Percentiles rank a stretch among this genome's conserved stretches.
phyloP scores from a whole-genome alignment of 176 grass and related monocot species.

The Juncus inflexus region DNA sequence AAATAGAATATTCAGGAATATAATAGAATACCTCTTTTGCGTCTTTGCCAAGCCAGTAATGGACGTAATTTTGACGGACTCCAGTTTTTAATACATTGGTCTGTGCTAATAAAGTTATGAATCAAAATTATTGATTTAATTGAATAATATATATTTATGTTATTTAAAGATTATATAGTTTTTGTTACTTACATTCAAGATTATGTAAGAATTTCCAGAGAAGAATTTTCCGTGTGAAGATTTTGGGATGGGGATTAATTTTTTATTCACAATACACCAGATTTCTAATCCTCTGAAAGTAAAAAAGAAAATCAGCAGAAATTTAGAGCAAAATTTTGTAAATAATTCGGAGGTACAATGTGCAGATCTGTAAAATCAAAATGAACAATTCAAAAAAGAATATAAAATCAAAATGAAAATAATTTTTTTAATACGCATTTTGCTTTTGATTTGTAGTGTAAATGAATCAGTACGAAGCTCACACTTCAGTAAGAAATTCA shows the following conservation, averaged over 20 bases:
- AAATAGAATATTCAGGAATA: too few relatives aligned
- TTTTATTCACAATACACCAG: constrained; percentile 64
- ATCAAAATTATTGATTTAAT: constrained; percentile 14
- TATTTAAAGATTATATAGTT: not conserved
- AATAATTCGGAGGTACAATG: not conserved
- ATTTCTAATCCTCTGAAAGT: constrained; percentile 55
- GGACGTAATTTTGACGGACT: constrained; percentile 48
- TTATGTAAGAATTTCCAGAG: constrained; percentile 52
- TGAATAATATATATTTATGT: not conserved
- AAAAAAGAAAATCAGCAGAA: constrained; percentile 9
- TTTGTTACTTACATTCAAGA: constrained; percentile 48
- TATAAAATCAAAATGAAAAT: not conserved
- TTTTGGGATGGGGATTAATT: constrained; percentile 45
- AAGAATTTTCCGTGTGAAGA: constrained; percentile 71
- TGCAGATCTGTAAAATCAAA: not conserved
- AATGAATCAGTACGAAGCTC: too few relatives aligned
- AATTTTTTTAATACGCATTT: not conserved
- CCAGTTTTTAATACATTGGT: constrained; percentile 59
- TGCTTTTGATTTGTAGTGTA: too few relatives aligned
- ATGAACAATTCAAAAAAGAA: not conserved
- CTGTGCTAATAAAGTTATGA: constrained; percentile 31
- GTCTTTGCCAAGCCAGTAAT: constrained; percentile 83
- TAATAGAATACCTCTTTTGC: constrained; percentile 66
- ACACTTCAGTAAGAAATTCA: not conserved
- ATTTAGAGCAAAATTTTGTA: not conserved